phyloP scores from a whole-genome alignment of 768 basidiomycete genomes.

The Cubamyces lactineus region DNA sequence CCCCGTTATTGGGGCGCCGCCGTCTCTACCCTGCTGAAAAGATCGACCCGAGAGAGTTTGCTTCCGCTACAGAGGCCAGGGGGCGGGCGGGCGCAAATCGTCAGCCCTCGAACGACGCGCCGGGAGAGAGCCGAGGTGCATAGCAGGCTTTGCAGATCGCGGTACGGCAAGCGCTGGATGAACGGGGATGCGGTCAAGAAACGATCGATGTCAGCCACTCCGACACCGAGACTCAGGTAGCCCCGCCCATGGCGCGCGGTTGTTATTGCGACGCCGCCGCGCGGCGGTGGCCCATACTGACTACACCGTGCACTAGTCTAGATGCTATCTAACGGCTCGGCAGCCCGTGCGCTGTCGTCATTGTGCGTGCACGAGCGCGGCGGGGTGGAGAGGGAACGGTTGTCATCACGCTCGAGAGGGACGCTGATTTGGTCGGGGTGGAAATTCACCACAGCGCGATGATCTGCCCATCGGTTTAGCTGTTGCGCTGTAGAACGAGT shows the following conservation, averaged over 20 bases:
- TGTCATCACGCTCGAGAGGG: constrained; percentile 13
- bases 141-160: constrained; percentile 25
- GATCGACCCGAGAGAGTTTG: constrained; percentile 39
- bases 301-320: neutral
- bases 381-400: constrained; percentile 3
- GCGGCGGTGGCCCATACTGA: neutral
- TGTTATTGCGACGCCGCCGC: constrained; percentile 10
- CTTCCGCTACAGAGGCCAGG: constrained; percentile 35
- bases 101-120: constrained; percentile 26
- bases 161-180: constrained; percentile 13
- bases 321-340: neutral
- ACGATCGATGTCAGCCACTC: constrained; percentile 28
- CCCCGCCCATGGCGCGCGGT: constrained; percentile 13
- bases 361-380: neutral
- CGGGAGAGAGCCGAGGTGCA: constrained; percentile 28
- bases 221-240: constrained; percentile 23
- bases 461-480: constrained; percentile 15
- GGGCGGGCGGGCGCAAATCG: constrained; percentile 32
- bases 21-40: constrained; percentile 22
- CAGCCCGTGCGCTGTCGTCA: neutral
- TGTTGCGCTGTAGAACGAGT: constrained; percentile 24
- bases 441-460: constrained; percentile 25
- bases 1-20: constrained; percentile 2
- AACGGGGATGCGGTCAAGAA: constrained; percentile 21
- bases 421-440: constrained; percentile 25